Evolutionary conservation across 768 basidiomycete species (phyloP), one percentile per base, ranked within the genome.

Genomic region (Lentinula detonsa): DNA sequence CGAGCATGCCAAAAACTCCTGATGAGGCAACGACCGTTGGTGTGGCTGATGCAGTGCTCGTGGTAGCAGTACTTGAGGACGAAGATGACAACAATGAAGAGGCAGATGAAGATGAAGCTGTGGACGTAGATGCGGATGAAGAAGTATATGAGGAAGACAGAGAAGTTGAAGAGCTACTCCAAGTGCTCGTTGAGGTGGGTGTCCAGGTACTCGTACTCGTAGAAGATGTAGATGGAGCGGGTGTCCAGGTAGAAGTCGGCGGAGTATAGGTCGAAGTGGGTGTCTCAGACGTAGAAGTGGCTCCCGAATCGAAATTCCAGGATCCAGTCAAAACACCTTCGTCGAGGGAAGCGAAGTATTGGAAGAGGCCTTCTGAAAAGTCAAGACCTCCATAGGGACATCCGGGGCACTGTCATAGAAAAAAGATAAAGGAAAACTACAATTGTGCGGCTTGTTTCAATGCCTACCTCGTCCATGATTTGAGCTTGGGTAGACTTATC

Each of bases 351-450:
- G 75, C 75, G 64, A 86, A 84, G 72, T 70, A 75, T 51, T 70
- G 62, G 67, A 86, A 86, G 46, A 86, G 73, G 49, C 83, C 80
- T 11, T 65, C 52, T 37, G 79, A 80, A 58, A 90, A 74, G 70
- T 91, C 89, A 37, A 91, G 78, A 31, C 79, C 87, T 35, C 76
- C 83, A 59, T 71, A 80, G 3, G 81, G 81, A 69, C 89, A 91
- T 4, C 73, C 73, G 5, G 75, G 74, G 66, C 82, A 85, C 75
- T 81, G 65, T 5, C 35, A 40, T 4, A 52, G n/a, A 40, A 39
- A 1, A 33, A 3, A 28, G 56, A 34, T 50, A 13, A 11, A 39
- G 37, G 18, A 33, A 23, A 13, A 21, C 39, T 11, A 23, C 1
- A 21, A 21, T 35, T 50, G 3, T 13, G 37, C 31, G 15, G 7